Evolutionary conservation across 2,329 filamentous ascomycete genomes (phyloP), one percentile per base, ranked within the genome.

Genomic region (Paraphoma sp.): DNA sequence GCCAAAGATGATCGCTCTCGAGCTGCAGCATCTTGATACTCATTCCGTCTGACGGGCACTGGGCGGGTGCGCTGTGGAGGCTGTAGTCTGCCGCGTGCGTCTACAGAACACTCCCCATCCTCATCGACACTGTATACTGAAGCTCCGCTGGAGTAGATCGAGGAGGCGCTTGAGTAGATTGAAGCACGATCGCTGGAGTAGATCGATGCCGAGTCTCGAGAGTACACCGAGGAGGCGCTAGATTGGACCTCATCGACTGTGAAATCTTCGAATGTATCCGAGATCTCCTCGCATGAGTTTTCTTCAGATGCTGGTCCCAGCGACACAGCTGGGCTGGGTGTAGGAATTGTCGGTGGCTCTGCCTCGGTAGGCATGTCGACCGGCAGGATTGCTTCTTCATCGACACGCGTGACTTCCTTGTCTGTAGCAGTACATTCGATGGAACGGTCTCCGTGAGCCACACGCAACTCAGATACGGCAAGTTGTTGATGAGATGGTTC

Each of bases 101-200:
- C 28, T 23, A 31, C 17, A 11, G 16, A 11, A 12, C 4, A 23
- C 40, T 43, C 40, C 12, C 16, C 28, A 3, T 51, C 48, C 9
- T 51, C 53, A 9, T 56, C 53, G 16, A 51, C 46, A 30, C 53
- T 56, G 43, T 56, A 56, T 46, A 51, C 28, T 44, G 53, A 56
- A 9, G 53, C 53, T 6, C 48, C 43, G 48, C 53, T 56, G 12
- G 53, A 56, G 48, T 48, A 56, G 31, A 52, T 51, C 12, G 53
- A 56, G 12, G 53, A 56, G 12, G 53, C 53, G 31, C 53, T 56
- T 8, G 53, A 56, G 48, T 56, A 56, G 42, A 56, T 56, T 16
- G 53, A 56, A 8, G 42, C 53, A 28, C 48, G 48, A 43, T 56
- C 53, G 31, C 38, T 51, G 18, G 53, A 51, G 33, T 33, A 56